Evolutionary conservation across 1,284 basidiomycete genomes (phyloP).

Genomic region (Melampsora americana): DNA sequence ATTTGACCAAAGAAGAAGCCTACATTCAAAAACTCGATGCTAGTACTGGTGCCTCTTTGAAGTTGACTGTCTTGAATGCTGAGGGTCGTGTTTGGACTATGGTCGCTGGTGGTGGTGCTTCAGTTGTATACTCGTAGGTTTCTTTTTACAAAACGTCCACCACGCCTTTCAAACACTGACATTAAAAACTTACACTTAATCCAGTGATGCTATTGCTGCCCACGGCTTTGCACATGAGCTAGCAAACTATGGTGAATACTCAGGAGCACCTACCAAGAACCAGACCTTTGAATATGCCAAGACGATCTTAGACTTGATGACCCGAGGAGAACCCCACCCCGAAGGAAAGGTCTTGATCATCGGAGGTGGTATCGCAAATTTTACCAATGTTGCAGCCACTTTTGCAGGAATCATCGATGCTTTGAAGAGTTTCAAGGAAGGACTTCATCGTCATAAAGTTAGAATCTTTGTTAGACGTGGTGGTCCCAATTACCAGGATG

Average conservation of each 20-base stretch:
- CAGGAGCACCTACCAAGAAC: constrained; percentile 93
- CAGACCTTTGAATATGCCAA: constrained; percentile 99
- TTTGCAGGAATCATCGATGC: constrained; percentile 99
- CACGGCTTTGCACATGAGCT: constrained; percentile 95
- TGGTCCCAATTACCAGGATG: constrained; percentile 99
- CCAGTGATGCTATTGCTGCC: constrained; percentile 90
- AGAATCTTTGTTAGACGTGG: constrained; percentile 95
- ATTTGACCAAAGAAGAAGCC: constrained; percentile 96
- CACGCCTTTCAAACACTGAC: background rate
- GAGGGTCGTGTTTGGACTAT: constrained; percentile 98
- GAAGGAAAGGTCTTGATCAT: constrained; percentile 98
- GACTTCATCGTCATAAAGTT: constrained; percentile 77
- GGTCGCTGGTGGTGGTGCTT: constrained; percentile 81
- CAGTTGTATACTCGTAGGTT: constrained; percentile 67
- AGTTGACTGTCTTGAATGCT: constrained; percentile 92
- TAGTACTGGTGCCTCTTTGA: constrained; percentile 95
- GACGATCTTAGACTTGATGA: constrained; percentile 96
- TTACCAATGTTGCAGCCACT: constrained; percentile 97
- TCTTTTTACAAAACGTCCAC: background rate
- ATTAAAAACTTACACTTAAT: constrained; percentile 55
- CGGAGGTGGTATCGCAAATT: constrained; percentile 99
- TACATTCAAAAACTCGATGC: constrained; percentile 98
- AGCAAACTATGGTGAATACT: constrained; percentile 99
- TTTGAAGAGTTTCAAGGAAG: constrained; percentile 85
- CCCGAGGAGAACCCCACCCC: constrained; percentile 74